Percentiles rank a stretch among this genome's conserved stretches.
phyloP scores from a whole-genome alignment of 1,284 basidiomycete genomes.

The Malassezia caprae region DNA sequence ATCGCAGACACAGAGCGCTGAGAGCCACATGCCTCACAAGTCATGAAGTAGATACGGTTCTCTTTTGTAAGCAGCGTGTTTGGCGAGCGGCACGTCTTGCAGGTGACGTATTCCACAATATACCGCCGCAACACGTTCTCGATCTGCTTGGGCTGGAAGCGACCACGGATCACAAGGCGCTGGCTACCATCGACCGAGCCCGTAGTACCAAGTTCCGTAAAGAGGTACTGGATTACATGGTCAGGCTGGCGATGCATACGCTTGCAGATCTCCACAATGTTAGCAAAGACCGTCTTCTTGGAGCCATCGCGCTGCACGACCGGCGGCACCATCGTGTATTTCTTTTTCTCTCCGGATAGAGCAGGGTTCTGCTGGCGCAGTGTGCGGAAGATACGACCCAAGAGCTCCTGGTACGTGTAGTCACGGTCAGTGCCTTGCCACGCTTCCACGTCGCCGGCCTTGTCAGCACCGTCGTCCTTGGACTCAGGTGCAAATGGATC shows the following conservation, averaged over 20 bases:
- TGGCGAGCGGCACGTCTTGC: conserved; percentile 98
- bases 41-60: conserved; percentile 98
- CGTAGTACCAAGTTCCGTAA: conserved; percentile 95
- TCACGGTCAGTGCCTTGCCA: conserved; percentile 85
- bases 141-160: conserved; percentile 97
- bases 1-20: conserved; percentile 85
- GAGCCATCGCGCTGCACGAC: conserved; percentile 83
- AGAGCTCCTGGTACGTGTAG: conserved; percentile 88
- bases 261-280: conserved; percentile 94
- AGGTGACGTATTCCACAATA: conserved; percentile 98
- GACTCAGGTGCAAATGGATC: conserved; percentile 32
- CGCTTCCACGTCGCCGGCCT: conserved; percentile 49
- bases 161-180: conserved; percentile 88
- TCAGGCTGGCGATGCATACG: conserved; percentile 98
- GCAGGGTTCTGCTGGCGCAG: conserved; percentile 90
- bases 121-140: conserved; percentile 94
- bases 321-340: conserved; percentile 96
- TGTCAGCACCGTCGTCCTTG: conserved; percentile 20
- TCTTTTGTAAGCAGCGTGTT: conserved; percentile 93
- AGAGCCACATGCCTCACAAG: conserved; percentile 86
- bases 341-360: conserved; percentile 63
- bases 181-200: conserved; percentile 88
- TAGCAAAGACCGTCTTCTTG: conserved; percentile 94
- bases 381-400: conserved; percentile 80
- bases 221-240: conserved; percentile 94